A percentile compares a stretch with the other conserved stretches of the same genome.
These are phyloP conservation scores for Asterochloris erici DNA, from an alignment of 139 green algal species.

Conservation along the genomic window DNA sequence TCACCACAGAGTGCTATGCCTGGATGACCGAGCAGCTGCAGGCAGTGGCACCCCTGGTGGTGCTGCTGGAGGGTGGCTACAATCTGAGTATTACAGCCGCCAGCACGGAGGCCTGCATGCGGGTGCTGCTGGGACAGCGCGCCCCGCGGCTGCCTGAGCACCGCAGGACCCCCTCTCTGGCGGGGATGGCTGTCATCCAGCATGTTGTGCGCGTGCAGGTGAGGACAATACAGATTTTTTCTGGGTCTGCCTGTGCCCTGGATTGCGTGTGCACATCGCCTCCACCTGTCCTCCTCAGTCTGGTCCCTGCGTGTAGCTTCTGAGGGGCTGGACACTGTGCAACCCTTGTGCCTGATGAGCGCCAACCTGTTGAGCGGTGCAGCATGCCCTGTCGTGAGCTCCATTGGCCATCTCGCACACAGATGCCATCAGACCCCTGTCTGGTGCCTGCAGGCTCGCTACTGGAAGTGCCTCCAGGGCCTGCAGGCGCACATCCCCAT, in stretches of 20 bases:
- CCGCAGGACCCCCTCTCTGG: slow-evolving; percentile 5
- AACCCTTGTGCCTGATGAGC: no score
- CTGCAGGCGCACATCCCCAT: no score
- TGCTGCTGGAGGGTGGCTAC: slow-evolving; percentile 79
- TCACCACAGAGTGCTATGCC: slow-evolving; percentile 60
- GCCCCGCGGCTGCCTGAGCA: slow-evolving; percentile 17
- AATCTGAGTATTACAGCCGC: slow-evolving; percentile 62
- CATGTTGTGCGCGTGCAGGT: slow-evolving; percentile 22
- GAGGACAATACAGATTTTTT: neutral
- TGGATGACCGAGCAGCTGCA: slow-evolving; percentile 62
- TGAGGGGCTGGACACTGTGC: no score
- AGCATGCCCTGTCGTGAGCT: no score
- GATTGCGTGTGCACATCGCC: neutral
- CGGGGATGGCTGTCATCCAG: slow-evolving; percentile 22
- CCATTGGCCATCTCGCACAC: no score
- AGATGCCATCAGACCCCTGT: no score
- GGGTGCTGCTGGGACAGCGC: slow-evolving; percentile 63
- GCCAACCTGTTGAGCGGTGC: no score
- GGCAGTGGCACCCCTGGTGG: slow-evolving; percentile 48
- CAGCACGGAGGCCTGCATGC: slow-evolving; percentile 59
- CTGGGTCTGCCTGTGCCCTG: neutral
- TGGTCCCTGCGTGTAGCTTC: no score
- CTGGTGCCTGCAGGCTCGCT: no score
- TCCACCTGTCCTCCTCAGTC: no score
- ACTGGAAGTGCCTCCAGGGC: no score